Evolutionary conservation across 2,329 filamentous ascomycete species (phyloP), one percentile per base, ranked within the genome.

Genomic region (Paecilomyces fulvus): DNA sequence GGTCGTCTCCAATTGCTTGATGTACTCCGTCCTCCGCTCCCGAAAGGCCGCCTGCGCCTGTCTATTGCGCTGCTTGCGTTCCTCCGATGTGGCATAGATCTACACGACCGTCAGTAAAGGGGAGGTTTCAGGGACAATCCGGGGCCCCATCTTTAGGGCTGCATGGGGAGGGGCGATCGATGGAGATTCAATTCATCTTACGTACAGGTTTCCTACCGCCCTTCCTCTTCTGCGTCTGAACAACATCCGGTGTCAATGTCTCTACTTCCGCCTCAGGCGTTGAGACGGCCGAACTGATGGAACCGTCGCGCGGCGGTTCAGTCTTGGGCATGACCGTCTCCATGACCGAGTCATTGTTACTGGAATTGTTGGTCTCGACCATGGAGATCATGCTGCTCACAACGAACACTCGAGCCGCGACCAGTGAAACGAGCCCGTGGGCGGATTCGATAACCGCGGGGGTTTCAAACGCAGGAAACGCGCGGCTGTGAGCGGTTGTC

Each of bases 41-140:
- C 94, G 87, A 69, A 99, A 99, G 57, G 94, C 94, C 55, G 94
- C 94, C 76, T 99, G 94, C 51, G 94, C 94, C 78, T 97, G 94
- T 65, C 94, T 82, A 71, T 99, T 99, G 63, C 94, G 85, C 77
- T 97, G 94, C 79, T 99, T 97, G 68, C 94, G 87, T 76, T 99
- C 94, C 75, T 99, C 94, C 10, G 94, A 97, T 33, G 94, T 99
- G 55, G 94, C 94, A 81, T 99, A 99, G 62, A 96, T 96, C 92
- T 96, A 51, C 17, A 51, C 6, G 11, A 20, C 51, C 30, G 59
- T 65, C 55, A 66, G 59, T 53, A n/a, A 25, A 25, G 52, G 21
- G 21, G 21, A 30, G n/a, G 43, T n/a, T 30, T 48, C 43, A 33
- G 43, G 55, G 55, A 54, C 56, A 65, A 65, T 67, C 65, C 63